Conservation (phyloP, 805 yeast species). For the Zygosaccharomyces lentus region DNA sequence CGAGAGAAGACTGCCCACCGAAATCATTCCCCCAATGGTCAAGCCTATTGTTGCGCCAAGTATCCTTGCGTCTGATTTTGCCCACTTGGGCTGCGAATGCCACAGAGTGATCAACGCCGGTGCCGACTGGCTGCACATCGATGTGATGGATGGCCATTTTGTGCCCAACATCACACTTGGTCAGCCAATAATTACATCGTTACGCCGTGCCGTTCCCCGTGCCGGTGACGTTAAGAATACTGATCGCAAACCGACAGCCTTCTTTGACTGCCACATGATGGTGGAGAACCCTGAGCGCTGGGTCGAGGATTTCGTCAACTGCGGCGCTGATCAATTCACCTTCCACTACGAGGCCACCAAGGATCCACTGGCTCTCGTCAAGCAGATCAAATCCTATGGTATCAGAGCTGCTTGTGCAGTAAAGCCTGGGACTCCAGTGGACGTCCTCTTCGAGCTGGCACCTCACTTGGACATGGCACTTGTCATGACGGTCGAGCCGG, state of each 20-base stretch:
- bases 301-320: conserved; percentile 87
- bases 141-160: conserved; percentile 98
- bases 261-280: conserved; percentile 98
- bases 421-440: conserved; percentile 89
- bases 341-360: conserved; percentile 93
- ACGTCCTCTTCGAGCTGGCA: conserved; percentile 70
- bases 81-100: conserved; percentile 84
- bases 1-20: background rate
- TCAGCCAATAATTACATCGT: conserved; percentile 76
- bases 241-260: conserved; percentile 40
- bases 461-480: conserved; percentile 87
- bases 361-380: conserved; percentile 68
- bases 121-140: conserved; percentile 97
- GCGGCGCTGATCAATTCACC: conserved; percentile 94
- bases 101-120: conserved; percentile 70
- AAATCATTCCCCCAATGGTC: conserved; percentile 47
- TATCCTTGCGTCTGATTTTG: conserved; percentile 86
- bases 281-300: conserved; percentile 87
- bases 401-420: conserved; percentile 92
- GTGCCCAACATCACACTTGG: conserved; percentile 97
- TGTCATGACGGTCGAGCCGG: conserved; percentile 98
- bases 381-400: conserved; percentile 71
- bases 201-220: conserved; percentile 74
- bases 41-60: conserved; percentile 90
- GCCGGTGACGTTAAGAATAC: conserved; percentile 40